These are phyloP conservation scores for Anthracocystis walkeri DNA, from an alignment of 1,284 basidiomycete species.

Conservation along the genomic window DNA sequence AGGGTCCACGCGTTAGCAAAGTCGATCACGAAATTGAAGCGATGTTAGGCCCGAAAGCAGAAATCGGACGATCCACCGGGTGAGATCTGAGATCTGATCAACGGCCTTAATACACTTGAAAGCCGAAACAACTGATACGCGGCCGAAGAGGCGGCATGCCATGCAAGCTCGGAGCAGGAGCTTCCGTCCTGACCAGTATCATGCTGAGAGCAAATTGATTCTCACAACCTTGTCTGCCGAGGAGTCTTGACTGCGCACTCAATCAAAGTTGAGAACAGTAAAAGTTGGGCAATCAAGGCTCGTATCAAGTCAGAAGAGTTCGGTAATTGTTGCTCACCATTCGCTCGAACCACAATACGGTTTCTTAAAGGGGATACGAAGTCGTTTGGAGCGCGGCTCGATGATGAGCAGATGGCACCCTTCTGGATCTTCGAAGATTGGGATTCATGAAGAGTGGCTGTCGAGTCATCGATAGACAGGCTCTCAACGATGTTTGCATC, in stretches of 20 bases:
- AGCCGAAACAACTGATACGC: background rate
- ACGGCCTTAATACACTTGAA: background rate
- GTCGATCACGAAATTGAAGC: slow-evolving; percentile 27
- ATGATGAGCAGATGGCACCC: no score
- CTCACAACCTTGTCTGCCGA: background rate
- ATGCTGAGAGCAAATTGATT: background rate
- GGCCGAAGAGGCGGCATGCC: background rate
- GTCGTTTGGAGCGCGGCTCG: no score
- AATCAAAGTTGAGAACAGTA: no score
- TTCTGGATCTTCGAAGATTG: background rate
- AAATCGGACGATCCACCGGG: no score
- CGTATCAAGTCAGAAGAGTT: no score
- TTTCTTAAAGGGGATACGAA: no score
- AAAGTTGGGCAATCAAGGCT: no score
- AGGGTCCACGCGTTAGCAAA: slow-evolving; percentile 37
- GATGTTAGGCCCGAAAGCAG: slow-evolving; percentile 3
- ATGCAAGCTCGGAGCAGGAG: slow-evolving; percentile 23
- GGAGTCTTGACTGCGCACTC: no score
- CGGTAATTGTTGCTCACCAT: no score
- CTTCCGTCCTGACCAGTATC: slow-evolving; percentile 12
- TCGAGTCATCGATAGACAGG: slow-evolving; percentile 14
- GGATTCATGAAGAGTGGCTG: background rate
- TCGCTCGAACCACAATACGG: no score
- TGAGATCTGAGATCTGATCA: background rate
- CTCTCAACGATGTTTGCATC: background rate